These are phyloP conservation scores for Piloderma croceum DNA, from an alignment of 768 basidiomycete genomes.

Conservation along the genomic window DNA sequence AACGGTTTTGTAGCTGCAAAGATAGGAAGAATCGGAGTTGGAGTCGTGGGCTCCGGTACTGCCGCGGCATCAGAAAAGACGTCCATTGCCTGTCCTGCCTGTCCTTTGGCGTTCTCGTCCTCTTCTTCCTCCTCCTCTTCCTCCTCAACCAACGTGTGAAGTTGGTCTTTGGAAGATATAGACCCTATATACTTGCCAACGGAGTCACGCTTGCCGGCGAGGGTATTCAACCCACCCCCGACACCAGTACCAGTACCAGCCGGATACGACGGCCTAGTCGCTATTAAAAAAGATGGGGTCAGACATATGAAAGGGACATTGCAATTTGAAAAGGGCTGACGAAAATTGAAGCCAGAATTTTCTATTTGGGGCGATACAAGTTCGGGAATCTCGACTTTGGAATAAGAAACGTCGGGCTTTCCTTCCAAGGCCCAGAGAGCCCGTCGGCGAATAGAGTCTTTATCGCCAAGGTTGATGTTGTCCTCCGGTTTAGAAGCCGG, in stretches of 20 bases:
- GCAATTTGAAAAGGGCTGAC: constrained; percentile 38
- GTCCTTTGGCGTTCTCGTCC: constrained; percentile 17
- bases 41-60: constrained; percentile 12
- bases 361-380: constrained; percentile 54
- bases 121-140: constrained; percentile 77
- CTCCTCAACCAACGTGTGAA: constrained; percentile 77
- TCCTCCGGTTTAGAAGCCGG: constrained; percentile 57
- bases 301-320: constrained; percentile 9
- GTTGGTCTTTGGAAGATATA: constrained; percentile 66
- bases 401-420: constrained; percentile 61
- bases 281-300: constrained; percentile 28
- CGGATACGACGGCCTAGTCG: constrained; percentile 56
- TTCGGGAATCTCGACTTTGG: constrained; percentile 82
- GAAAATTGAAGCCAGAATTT: constrained; percentile 56
- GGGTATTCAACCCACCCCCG: constrained; percentile 33
- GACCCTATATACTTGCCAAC: constrained; percentile 64
- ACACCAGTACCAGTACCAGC: constrained; percentile 41
- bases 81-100: too few species aligned
- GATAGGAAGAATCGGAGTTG: constrained; percentile 22
- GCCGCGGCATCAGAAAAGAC: too few species aligned
- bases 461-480: constrained; percentile 62
- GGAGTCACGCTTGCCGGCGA: constrained; percentile 71
- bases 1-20: constrained; percentile 34
- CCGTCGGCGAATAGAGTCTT: constrained; percentile 73
- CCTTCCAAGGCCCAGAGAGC: constrained; percentile 88